Evolutionary conservation across 2,329 filamentous ascomycete genomes (phyloP).

Genomic region (Beauveria sp.): DNA sequence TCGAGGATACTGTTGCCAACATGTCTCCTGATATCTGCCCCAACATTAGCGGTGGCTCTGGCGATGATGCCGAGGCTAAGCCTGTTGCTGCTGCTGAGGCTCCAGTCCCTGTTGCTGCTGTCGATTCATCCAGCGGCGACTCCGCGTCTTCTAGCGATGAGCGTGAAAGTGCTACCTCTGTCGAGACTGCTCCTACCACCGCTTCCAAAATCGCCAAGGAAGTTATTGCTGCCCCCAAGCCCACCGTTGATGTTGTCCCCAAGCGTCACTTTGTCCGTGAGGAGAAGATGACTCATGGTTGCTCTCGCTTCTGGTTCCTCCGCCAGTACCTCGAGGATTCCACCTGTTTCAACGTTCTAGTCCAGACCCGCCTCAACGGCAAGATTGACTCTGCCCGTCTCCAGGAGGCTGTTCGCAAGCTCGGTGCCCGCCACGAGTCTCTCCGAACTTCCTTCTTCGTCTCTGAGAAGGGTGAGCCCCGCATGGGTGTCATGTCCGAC

Average conservation of each 20-base stretch:
- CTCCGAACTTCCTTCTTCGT: constrained; percentile 17
- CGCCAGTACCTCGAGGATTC: constrained; percentile 13
- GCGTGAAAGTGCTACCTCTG: constrained; percentile 7
- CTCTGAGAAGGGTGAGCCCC: constrained; percentile 14
- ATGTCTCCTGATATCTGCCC: constrained; percentile 11
- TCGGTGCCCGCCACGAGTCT: constrained; percentile 16
- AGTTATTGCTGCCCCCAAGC: background rate
- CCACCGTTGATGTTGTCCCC: background rate
- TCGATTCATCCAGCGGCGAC: constrained; percentile 18
- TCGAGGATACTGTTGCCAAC: constrained; percentile 11
- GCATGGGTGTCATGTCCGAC: constrained; percentile 19
- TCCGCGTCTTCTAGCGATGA: constrained; percentile 8
- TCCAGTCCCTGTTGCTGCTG: constrained; percentile 10
- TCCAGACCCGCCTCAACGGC: constrained; percentile 12
- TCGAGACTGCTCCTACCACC: constrained; percentile 1
- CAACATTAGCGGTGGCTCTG: constrained; percentile 6
- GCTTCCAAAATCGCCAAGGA: constrained; percentile 1
- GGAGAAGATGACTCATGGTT: constrained; percentile 11
- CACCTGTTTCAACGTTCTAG: constrained; percentile 13
- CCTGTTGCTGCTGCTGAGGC: constrained; percentile 19
- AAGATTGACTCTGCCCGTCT: constrained; percentile 13
- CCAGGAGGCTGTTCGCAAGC: constrained; percentile 12
- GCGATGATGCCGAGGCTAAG: constrained; percentile 20
- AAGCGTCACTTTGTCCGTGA: constrained; percentile 9
- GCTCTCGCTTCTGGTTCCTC: constrained; percentile 13